Base-by-base conservation (phyloP, 2,329 filamentous ascomycete genomes). In the Ascochyta viciae-villosae region DNA sequence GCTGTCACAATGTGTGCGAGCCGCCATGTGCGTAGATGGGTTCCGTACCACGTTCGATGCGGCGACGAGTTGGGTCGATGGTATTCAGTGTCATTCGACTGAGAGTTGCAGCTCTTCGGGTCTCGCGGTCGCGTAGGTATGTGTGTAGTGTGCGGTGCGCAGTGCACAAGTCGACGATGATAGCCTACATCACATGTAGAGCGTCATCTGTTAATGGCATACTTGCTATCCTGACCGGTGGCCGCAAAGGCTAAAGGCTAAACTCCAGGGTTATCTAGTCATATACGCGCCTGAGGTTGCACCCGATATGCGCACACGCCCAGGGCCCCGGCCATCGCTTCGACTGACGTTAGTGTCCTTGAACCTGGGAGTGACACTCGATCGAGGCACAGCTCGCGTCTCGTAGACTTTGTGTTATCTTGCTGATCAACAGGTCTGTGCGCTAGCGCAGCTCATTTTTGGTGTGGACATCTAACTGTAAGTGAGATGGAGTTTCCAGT, bases 201-300 rank as follows among this genome's bases (percentile, higher is more conserved):
- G 19, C 13, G 33, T 39, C 10, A 23, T 23, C 16, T 39, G 26
- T 33, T 33, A 42, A 37, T 15, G 10, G 22, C 37, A 29, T 43
- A 10, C 42, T 26, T 37, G 15, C 12, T 19, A 9, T 22, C 24
- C 19, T 69, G 62, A 67, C 65, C 72, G 70, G 63, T 65, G 16
- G 22, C 13, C 66, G 50, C 54, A 64, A 63, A 67, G 68, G 68
- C 73, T 73, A 73, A 72, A 73, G 61, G 70, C 73, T 73, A 73
- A 72, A 73, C 61, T 65, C 51, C 60, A 64, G 51, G 58, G 53
- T 53, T 64, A 59, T 67, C 24, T 38, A 45, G 41, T 29, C 19
- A 55, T 12, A 50, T 41, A 46, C 24, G 35, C 44, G 52, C 35
- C 37, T 46, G 37, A 24, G 24, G 64, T 60, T 65, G 55, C 59